Conservation (phyloP, 2,329 filamentous ascomycete species). For the Nigrospora osmanthi region DNA sequence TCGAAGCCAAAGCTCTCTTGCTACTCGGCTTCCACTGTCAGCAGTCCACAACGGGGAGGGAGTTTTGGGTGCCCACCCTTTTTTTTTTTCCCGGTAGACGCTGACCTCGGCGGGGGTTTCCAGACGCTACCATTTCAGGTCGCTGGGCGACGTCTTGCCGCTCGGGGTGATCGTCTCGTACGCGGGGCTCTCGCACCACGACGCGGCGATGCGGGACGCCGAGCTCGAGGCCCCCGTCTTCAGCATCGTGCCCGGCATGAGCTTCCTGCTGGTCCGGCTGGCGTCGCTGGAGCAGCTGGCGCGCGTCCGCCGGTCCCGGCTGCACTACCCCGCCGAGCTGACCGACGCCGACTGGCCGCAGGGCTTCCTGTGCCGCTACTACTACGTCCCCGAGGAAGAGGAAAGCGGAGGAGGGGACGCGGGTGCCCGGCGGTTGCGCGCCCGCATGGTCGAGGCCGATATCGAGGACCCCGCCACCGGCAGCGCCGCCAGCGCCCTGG, state of each 20-base stretch:
- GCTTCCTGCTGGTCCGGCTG: conserved; percentile 60
- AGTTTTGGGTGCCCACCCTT: too few relatives aligned
- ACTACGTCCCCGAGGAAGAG: conserved; percentile 41
- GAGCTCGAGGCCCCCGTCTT: conserved; percentile 37
- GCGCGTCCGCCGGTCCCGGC: conserved; percentile 21
- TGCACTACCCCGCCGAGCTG: conserved; percentile 26
- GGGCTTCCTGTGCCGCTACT: conserved; percentile 48
- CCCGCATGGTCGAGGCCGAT: conserved; percentile 49
- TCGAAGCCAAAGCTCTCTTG: too few relatives aligned
- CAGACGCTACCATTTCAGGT: conserved; percentile 43
- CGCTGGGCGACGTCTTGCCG: conserved; percentile 24
- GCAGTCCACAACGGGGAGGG: too few relatives aligned
- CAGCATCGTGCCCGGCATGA: conserved; percentile 67
- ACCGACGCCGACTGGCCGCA: conserved; percentile 48
- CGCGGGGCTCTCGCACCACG: conserved; percentile 11
- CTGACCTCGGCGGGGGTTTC: too few relatives aligned
- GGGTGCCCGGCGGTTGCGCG: conserved; percentile 31
- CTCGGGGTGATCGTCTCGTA: conserved; percentile 4
- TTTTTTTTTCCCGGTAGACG: too few relatives aligned
- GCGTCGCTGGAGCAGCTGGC: conserved; percentile 51
- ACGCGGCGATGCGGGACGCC: conserved; percentile 12
- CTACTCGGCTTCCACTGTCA: too few relatives aligned
- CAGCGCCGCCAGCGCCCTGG: conserved; percentile 51
- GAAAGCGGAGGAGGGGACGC: conserved; percentile 13
- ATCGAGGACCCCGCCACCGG: conserved; percentile 55